These are phyloP conservation scores for Pinus taeda DNA, from an alignment of 75 land plant genomes.

Conservation along the genomic window DNA sequence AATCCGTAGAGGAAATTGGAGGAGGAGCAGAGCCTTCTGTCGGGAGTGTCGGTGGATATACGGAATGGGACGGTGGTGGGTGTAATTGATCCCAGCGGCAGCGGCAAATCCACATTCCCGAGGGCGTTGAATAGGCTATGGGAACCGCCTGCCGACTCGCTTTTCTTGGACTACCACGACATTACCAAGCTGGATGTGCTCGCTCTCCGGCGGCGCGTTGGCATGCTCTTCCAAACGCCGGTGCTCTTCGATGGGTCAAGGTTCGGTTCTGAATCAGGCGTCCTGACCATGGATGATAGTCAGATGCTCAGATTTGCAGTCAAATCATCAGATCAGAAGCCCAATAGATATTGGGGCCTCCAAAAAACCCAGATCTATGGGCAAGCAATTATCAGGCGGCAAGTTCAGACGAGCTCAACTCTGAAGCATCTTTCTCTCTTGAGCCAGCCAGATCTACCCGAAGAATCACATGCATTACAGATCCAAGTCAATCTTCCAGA, in stretches of 20 bases:
- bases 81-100: constrained; percentile 91
- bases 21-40: constrained; percentile 27
- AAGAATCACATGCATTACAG: too few species aligned
- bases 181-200: constrained; percentile 66
- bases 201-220: constrained; percentile 75
- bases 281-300: too few species aligned
- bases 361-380: too few species aligned
- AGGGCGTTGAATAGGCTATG: constrained; percentile 89
- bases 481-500: too few species aligned
- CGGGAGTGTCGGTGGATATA: constrained; percentile 39
- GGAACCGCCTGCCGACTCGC: constrained; percentile 74
- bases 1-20: constrained; percentile 35
- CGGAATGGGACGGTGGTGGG: constrained; percentile 64
- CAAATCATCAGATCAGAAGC: too few species aligned
- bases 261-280: too few species aligned
- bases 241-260: constrained; percentile 89
- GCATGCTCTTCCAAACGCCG: constrained; percentile 95
- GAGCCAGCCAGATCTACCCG: too few species aligned
- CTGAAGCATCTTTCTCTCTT: too few species aligned
- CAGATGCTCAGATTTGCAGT: too few species aligned
- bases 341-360: too few species aligned
- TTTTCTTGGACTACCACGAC: constrained; percentile 78
- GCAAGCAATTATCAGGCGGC: too few species aligned
- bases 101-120: constrained; percentile 89
- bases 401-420: too few species aligned